Conservation (phyloP, 129 eudicot species). For the Chrysanthemum seticuspe region DNA sequence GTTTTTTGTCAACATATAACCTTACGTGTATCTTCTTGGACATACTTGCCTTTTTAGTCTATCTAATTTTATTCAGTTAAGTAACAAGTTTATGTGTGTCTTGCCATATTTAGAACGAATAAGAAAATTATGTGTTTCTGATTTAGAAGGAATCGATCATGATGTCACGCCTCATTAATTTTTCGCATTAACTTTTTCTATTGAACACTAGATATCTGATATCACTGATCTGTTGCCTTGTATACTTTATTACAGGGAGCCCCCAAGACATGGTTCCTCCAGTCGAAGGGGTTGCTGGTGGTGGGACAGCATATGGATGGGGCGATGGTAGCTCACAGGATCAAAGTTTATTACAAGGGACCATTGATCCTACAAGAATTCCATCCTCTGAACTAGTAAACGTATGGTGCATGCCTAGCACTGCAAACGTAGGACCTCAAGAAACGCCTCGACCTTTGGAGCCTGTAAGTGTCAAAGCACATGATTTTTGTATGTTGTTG, state of each 20-base stretch:
- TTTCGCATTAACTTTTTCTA: too few relatives aligned
- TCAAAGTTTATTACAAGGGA: constrained; percentile 54
- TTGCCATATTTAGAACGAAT: neutral
- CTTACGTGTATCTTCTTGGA: constrained; percentile 6
- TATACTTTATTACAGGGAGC: constrained; percentile 42
- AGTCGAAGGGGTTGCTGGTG: constrained; percentile 98
- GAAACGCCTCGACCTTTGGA: constrained; percentile 84
- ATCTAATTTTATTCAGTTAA: neutral
- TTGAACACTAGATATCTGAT: neutral
- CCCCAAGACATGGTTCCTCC: constrained; percentile 84
- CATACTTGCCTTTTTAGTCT: constrained; percentile 1
- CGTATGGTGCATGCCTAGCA: constrained; percentile 95
- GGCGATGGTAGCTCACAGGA: constrained; percentile 55
- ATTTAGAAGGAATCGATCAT: neutral
- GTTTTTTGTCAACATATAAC: neutral
- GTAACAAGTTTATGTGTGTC: neutral
- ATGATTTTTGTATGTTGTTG: neutral
- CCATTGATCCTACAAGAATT: constrained; percentile 72
- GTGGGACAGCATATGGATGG: constrained; percentile 98
- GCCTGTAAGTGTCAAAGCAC: constrained; percentile 53
- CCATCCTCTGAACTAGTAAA: constrained; percentile 79
- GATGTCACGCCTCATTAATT: neutral
- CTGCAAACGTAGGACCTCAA: constrained; percentile 93
- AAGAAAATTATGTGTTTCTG: neutral
- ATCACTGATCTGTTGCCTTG: neutral